A percentile compares a stretch with the other conserved stretches of the same genome.
Evolutionary conservation across 2,329 filamentous ascomycete genomes (phyloP).

Genomic region (Pseudocercospora musae): DNA sequence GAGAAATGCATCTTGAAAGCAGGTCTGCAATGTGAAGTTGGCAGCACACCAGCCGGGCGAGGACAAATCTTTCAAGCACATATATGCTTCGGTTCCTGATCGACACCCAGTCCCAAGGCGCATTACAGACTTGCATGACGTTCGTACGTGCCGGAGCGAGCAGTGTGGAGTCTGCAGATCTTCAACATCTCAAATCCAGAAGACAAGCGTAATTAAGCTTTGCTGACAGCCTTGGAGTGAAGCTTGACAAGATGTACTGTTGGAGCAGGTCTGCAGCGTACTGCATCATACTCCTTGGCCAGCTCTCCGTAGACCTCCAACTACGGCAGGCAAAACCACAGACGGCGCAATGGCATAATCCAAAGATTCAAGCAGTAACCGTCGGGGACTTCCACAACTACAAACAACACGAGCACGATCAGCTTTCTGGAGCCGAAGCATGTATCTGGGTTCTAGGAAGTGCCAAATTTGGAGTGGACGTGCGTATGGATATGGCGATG

Average conservation of each 20-base stretch:
- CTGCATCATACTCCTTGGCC: no score
- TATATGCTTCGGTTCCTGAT: background rate
- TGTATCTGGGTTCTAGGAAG: conserved; percentile 41
- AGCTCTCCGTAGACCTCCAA: no score
- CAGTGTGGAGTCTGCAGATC: background rate
- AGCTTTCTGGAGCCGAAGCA: conserved; percentile 40
- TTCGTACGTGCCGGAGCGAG: background rate
- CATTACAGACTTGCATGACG: background rate
- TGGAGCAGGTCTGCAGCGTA: background rate
- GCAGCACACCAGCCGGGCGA: background rate
- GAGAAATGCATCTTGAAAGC: conserved; percentile 4
- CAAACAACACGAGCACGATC: conserved; percentile 40
- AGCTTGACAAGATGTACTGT: background rate
- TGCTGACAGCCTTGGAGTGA: background rate
- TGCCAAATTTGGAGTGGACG: conserved; percentile 26
- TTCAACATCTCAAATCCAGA: background rate
- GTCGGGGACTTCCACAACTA: conserved; percentile 54
- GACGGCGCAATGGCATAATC: conserved; percentile 22
- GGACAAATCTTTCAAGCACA: background rate
- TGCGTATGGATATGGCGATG: conserved; percentile 37
- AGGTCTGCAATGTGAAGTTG: no score
- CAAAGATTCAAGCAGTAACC: conserved; percentile 52
- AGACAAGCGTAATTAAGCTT: background rate
- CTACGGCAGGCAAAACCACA: no score
- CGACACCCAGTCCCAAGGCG: background rate